Conservation (phyloP, 1,284 basidiomycete species). For the Anthracocystis walkeri region DNA sequence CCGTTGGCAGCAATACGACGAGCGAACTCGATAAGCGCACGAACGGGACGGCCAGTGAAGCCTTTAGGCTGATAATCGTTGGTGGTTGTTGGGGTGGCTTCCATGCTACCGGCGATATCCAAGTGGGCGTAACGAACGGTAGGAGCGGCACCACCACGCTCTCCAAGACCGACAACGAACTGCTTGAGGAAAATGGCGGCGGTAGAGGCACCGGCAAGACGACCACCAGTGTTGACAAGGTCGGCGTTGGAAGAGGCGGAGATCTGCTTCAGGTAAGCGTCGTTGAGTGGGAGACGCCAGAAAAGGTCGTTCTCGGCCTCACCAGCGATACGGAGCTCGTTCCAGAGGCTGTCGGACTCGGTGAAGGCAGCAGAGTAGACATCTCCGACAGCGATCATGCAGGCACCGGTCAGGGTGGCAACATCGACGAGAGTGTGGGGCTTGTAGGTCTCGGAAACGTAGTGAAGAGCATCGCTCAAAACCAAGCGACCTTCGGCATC, state of each 20-base stretch:
- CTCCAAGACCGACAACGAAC: constrained; percentile 73
- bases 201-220: constrained; percentile 80
- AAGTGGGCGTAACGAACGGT: constrained; percentile 62
- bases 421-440: constrained; percentile 86
- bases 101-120: constrained; percentile 86
- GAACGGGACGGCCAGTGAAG: constrained; percentile 83
- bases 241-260: constrained; percentile 82
- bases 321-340: constrained; percentile 78
- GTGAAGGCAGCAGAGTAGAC: constrained; percentile 81
- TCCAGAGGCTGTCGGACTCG: constrained; percentile 76
- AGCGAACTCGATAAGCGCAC: constrained; percentile 73
- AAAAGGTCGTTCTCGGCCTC: constrained; percentile 74
- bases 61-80: constrained; percentile 81
- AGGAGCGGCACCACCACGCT: constrained; percentile 50
- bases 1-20: constrained; percentile 52
- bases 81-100: constrained; percentile 64
- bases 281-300: constrained; percentile 75
- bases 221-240: constrained; percentile 81
- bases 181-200: constrained; percentile 87
- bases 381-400: constrained; percentile 73
- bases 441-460: constrained; percentile 81
- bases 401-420: constrained; percentile 80
- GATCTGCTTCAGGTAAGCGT: constrained; percentile 83
- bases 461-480: constrained; percentile 82
- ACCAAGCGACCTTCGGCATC: constrained; percentile 88